Conservation (phyloP, 306 rosid genomes). For the Rosa lucieae region DNA sequence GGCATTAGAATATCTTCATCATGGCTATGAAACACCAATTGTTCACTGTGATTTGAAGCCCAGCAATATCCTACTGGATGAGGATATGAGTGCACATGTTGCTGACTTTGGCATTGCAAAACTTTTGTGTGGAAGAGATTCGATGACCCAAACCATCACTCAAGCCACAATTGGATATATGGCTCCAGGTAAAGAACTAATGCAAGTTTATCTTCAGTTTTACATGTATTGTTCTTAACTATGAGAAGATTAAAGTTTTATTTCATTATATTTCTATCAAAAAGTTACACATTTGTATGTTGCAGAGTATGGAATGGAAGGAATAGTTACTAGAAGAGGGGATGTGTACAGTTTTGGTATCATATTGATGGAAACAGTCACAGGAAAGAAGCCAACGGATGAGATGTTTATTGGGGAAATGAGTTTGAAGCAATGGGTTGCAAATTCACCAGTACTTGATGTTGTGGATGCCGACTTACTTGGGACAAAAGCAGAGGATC, state of each 20-base stretch:
- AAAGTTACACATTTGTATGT: neutral
- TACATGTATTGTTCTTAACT: too few relatives aligned
- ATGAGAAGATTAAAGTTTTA: too few relatives aligned
- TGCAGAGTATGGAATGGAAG: constrained; percentile 24
- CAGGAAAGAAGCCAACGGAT: constrained; percentile 19
- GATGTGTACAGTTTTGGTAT: constrained; percentile 30
- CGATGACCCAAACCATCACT: constrained; percentile 23
- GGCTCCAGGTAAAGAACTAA: constrained; percentile 40
- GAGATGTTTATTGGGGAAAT: constrained; percentile 14
- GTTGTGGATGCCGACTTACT: constrained; percentile 13
- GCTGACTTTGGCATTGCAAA: constrained; percentile 39
- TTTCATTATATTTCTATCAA: too few relatives aligned
- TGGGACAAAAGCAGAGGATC: neutral
- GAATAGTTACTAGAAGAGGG: constrained; percentile 15
- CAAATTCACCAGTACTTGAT: neutral
- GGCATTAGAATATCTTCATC: constrained; percentile 45
- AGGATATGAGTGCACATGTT: constrained; percentile 37
- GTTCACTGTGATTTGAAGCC: constrained; percentile 54
- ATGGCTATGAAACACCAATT: constrained; percentile 27
- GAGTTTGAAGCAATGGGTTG: constrained; percentile 21
- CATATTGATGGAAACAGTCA: constrained; percentile 17
- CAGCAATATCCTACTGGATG: constrained; percentile 36
- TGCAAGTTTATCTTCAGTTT: neutral
- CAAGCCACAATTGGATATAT: constrained; percentile 47
- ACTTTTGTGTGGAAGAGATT: constrained; percentile 36